These are phyloP conservation scores for Curvularia hawaiiensis DNA, from an alignment of 2,329 filamentous ascomycete species.

Conservation along the genomic window DNA sequence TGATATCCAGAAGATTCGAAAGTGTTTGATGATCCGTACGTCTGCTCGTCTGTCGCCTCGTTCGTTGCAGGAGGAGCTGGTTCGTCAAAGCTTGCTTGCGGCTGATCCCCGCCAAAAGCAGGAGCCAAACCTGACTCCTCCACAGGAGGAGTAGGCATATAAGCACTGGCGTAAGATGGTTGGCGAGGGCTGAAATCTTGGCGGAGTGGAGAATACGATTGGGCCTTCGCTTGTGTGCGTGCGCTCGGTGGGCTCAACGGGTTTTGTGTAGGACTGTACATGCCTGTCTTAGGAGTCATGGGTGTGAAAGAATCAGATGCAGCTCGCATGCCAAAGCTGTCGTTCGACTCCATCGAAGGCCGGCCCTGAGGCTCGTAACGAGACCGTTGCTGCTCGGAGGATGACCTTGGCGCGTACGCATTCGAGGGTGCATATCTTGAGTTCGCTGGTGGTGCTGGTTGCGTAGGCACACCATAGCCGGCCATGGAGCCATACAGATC, in stretches of 20 bases:
- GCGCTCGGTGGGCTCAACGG: conserved; percentile 38
- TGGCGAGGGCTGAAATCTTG: conserved; percentile 31
- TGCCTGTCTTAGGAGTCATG: conserved; percentile 31
- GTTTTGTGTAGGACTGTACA: conserved; percentile 39
- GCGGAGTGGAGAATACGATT: conserved; percentile 42
- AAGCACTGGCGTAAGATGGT: conserved; percentile 36
- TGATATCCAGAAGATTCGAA: conserved; percentile 49
- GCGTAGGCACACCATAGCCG: conserved; percentile 50
- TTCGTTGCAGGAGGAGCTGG: conserved; percentile 14
- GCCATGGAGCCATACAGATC: conserved; percentile 77
- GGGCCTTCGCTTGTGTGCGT: conserved; percentile 33
- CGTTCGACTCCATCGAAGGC: conserved; percentile 46
- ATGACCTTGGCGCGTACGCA: conserved; percentile 54
- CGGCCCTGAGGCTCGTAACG: conserved; percentile 54
- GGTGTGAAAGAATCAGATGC: conserved; percentile 40
- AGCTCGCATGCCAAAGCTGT: conserved; percentile 32
- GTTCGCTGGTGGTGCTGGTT: conserved; percentile 35
- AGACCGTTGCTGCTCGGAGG: conserved; percentile 57
- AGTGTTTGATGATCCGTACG: conserved; percentile 32
- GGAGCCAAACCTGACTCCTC: conserved; percentile 28
- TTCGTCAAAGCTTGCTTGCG: conserved; percentile 34
- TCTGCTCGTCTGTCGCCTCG: conserved; percentile 19
- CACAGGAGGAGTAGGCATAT: conserved; percentile 35
- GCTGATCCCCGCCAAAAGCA: conserved; percentile 36
- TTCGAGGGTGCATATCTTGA: conserved; percentile 48